These are phyloP conservation scores for Claviceps capensis DNA, from an alignment of 2,329 filamentous ascomycete genomes.

Conservation along the genomic window DNA sequence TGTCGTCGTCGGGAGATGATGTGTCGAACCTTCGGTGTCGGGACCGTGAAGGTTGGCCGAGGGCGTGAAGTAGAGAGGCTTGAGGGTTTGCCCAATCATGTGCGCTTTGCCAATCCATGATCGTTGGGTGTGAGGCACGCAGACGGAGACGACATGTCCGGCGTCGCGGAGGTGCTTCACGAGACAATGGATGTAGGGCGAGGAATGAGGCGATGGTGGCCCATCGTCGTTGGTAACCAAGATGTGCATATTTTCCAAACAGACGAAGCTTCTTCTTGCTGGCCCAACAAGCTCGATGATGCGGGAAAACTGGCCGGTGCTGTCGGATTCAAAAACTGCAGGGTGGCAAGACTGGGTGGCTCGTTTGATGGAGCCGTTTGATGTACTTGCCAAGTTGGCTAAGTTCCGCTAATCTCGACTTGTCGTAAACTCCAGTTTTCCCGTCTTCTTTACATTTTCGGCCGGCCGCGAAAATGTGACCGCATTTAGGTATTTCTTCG, in stretches of 20 bases:
- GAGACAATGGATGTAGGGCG: conserved; percentile 67
- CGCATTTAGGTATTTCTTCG: no score
- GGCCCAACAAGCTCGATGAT: no score
- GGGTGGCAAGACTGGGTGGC: no score
- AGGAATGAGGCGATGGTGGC: conserved; percentile 62
- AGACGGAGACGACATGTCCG: conserved; percentile 81
- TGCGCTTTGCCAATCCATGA: conserved; percentile 99
- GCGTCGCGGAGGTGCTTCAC: conserved; percentile 55
- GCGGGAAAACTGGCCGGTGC: no score
- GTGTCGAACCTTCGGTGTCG: conserved; percentile 48
- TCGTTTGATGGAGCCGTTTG: no score
- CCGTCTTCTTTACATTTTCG: no score
- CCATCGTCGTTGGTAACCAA: conserved; percentile 69
- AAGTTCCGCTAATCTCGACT: no score
- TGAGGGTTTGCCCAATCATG: conserved; percentile 79
- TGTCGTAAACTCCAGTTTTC: no score
- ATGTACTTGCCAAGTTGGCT: no score
- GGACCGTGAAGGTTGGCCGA: conserved; percentile 26
- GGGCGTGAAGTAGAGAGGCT: conserved; percentile 69
- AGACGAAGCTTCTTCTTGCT: neutral
- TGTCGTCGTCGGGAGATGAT: conserved; percentile 40
- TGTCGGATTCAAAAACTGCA: no score
- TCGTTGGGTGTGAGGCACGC: conserved; percentile 79
- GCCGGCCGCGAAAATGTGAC: no score
- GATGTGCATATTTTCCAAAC: conserved; percentile 38